Evolutionary conservation across 192 early-diverging fungal genomes (phyloP), one percentile per base, ranked within the genome.

Genomic region (Rhizoclosmatium sp.): DNA sequence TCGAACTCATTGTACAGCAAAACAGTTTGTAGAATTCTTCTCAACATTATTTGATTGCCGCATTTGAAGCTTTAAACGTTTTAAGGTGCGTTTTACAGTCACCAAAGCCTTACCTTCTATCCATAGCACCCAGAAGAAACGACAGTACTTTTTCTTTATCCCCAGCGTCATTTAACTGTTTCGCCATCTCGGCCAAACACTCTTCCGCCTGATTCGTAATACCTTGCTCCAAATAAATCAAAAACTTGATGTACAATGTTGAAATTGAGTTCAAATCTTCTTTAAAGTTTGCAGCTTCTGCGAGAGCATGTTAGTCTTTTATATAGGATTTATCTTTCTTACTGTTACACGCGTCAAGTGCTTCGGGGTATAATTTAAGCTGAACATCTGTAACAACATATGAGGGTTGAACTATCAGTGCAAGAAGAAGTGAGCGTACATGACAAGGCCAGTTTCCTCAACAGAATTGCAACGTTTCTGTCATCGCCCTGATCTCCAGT

Each of bases 121-220:
- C 75, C 75, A 76, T 76, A 39, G 75, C 47, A 66, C 54, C 45
- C 9, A 76, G 42, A 4, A 76, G 41, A 67, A 76, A 76, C 19
- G 61, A 48, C 4, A 76, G 48, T 41, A 42, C 23, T 42, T 76
- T 76, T 31, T 39, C 40, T 51, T 39, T 16, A 40, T 67, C 49
- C 1, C 14, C 60, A n/a, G 47, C 9, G 9, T 48, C 49, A 12
- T 51, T 48, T 14, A 76, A 46, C n/a, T 7, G 16, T 31, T 71
- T n/a, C 12, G 75, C 64, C 62, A 76, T 47, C 7, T 76, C 47
- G 10, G 16, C 21, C 69, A 71, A 56, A 12, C 23, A 58, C 45
- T 48, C 10, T 23, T 49, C 47, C 51, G 69, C 69, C 21, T 54
- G 69, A 7, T 49, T 40, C 4, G 64, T 67, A 12, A 44, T 10